Conservation (phyloP, 169 alveolate genomes). For the Plasmodium fragile region DNA sequence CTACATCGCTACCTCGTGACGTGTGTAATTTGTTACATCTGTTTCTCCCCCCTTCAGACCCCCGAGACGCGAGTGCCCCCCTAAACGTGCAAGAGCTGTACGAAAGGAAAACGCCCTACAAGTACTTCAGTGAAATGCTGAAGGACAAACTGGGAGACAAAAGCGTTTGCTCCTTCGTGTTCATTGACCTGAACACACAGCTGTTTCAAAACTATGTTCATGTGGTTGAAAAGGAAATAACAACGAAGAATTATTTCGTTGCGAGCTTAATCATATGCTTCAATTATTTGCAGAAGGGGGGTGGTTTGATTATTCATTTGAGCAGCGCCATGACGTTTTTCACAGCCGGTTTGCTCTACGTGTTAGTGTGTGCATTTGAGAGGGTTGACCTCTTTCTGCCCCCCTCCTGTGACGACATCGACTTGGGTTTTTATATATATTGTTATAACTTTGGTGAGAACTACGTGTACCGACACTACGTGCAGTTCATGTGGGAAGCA, state of each 20-base stretch:
- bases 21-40: too few species aligned
- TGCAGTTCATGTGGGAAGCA: constrained; percentile 70
- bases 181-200: constrained; percentile 35
- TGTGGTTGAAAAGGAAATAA: constrained; percentile 59
- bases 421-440: constrained; percentile 42
- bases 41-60: not conserved
- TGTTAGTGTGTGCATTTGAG: constrained; percentile 64
- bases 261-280: constrained; percentile 60
- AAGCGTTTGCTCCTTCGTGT: constrained; percentile 27
- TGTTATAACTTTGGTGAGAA: constrained; percentile 49
- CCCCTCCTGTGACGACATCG: constrained; percentile 72
- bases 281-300: constrained; percentile 51
- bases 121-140: constrained; percentile 47
- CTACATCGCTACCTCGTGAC: too few species aligned
- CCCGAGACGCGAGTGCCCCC: not conserved
- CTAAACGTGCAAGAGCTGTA: constrained; percentile 18
- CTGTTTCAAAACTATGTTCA: constrained; percentile 54
- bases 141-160: constrained; percentile 13
- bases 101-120: constrained; percentile 30
- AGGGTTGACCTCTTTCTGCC: constrained; percentile 42
- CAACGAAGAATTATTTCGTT: constrained; percentile 46
- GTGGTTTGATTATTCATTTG: constrained; percentile 52
- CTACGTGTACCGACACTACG: constrained; percentile 66
- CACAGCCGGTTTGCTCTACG: constrained; percentile 69
- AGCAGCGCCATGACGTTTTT: constrained; percentile 66